phyloP scores from a whole-genome alignment of 2,329 filamentous ascomycete species.

The Curvularia sp. region DNA sequence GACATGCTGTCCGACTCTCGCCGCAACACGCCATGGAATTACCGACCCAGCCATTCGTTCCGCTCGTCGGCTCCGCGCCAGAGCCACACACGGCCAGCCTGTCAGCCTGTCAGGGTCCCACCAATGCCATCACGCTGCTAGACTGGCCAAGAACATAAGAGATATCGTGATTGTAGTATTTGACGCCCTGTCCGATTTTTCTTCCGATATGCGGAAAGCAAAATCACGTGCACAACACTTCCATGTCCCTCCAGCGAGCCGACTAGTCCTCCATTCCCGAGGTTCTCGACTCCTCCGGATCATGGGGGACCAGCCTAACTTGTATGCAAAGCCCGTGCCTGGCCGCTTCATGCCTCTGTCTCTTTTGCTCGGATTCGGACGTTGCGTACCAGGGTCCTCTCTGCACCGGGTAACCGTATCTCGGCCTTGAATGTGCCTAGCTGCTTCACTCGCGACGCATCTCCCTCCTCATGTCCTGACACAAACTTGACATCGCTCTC shows the following conservation, averaged over 20 bases:
- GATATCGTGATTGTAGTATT: conserved; percentile 26
- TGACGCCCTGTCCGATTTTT: conserved; percentile 26
- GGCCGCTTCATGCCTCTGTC: conserved; percentile 22
- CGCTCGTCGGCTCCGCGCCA: conserved; percentile 10
- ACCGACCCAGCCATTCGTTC: conserved; percentile 3
- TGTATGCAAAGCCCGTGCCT: conserved; percentile 1
- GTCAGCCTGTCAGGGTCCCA: conserved; percentile 23
- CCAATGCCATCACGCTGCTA: conserved; percentile 27
- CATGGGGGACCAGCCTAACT: conserved; percentile 7
- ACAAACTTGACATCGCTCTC: conserved; percentile 61
- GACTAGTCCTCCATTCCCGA: conserved; percentile 21
- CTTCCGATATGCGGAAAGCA: conserved; percentile 29
- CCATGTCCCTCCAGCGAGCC: conserved; percentile 35
- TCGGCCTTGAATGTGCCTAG: conserved; percentile 61
- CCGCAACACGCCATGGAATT: conserved; percentile 28
- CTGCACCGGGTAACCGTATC: conserved; percentile 58
- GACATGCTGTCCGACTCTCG: conserved; percentile 42
- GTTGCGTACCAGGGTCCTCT: conserved; percentile 43
- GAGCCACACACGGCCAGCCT: not conserved
- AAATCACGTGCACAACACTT: conserved; percentile 34
- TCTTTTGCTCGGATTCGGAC: conserved; percentile 45
- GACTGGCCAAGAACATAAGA: conserved; percentile 2
- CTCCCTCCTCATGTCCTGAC: conserved; percentile 44
- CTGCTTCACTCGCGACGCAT: conserved; percentile 58
- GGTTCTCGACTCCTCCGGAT: conserved; percentile 14